Evolutionary conservation across 2,329 filamentous ascomycete genomes (phyloP).

Genomic region (Trichoderma endophyticum): DNA sequence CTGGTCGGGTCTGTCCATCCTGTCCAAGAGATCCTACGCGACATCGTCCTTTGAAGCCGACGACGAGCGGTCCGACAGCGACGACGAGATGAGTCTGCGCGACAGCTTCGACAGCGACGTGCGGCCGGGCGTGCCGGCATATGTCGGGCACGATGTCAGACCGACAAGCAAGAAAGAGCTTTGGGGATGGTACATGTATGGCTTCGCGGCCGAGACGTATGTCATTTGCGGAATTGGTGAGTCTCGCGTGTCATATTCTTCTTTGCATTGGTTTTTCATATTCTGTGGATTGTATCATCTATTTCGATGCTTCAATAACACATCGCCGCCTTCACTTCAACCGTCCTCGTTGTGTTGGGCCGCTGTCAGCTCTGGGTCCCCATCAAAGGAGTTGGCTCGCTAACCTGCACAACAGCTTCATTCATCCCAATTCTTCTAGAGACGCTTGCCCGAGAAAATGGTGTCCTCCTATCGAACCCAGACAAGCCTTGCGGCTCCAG

Average conservation of each 20-base stretch:
- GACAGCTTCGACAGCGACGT: conserved; percentile 37
- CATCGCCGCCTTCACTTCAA: neutral
- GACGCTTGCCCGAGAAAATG: conserved; percentile 87
- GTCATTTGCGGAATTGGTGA: conserved; percentile 76
- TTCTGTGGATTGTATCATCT: neutral
- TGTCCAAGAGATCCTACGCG: conserved; percentile 54
- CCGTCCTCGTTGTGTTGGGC: neutral
- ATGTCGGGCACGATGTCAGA: conserved; percentile 82
- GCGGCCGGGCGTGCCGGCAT: conserved; percentile 48
- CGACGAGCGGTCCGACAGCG: conserved; percentile 58
- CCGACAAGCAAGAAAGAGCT: conserved; percentile 85
- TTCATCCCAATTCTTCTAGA: conserved; percentile 97
- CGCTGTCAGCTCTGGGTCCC: neutral
- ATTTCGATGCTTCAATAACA: neutral
- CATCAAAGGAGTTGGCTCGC: neutral
- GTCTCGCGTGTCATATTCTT: conserved; percentile 28
- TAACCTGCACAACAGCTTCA: conserved; percentile 55
- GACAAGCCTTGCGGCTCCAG: conserved; percentile 69
- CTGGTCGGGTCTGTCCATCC: conserved; percentile 48
- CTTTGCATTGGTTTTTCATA: neutral
- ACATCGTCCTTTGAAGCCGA: conserved; percentile 66
- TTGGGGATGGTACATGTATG: conserved; percentile 92
- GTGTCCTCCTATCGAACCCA: conserved; percentile 76
- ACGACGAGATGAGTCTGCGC: conserved; percentile 35
- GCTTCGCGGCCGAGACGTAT: conserved; percentile 94